Base-by-base conservation (phyloP, 345 rosid species). In the Ceriops zippeliana region DNA sequence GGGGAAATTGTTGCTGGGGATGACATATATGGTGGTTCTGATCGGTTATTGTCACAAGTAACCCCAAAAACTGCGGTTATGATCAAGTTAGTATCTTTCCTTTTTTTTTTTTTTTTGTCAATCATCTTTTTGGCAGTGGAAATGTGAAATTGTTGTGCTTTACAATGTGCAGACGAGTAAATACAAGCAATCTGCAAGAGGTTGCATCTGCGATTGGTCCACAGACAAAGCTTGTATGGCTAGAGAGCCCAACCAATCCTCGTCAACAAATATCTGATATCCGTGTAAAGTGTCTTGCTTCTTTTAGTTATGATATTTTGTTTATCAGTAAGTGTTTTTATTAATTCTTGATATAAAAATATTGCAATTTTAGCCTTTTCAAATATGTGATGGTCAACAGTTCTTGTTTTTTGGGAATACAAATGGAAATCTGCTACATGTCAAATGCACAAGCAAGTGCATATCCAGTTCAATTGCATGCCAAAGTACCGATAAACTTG, bases 221-320 rank as follows among this genome's bases (percentile, higher is more conserved):
- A 32, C 59, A 3, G 54, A 90, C 98, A 74, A 92, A 90, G 82
- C 96, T 92, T 71, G 91, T 92, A 63, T 90, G 96, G 97, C 72
- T 92, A 66, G 97, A 90, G 81, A 90, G 96, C 82, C 98, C 97
- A 30, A 90, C 98, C 49, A 92, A 90, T 49, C 98, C 97, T 51
- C 86, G 90, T 42, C 92, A 77, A 81, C 91, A 86, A 78, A 87
- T 92, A 74, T 87, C 87, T 68, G 98, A 87, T 79, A 90, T 90
- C 70, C 87, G 82, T 42, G 97, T 92, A 80, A 83, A 75, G 46
- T 49, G 4, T 69, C 57, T 37, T 68, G 5, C 38, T 73, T 65
- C 69, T 37, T 61, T 10, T 8, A 52, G 13, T 58, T 42, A 52
- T 58, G 58, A 47, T 13, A 15, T 46, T 54, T 24, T 28, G 3